Percentiles rank a stretch among this genome's conserved stretches.
phyloP scores from a whole-genome alignment of 371 early-diverging fungal genomes.

The Entomophthora muscae region DNA sequence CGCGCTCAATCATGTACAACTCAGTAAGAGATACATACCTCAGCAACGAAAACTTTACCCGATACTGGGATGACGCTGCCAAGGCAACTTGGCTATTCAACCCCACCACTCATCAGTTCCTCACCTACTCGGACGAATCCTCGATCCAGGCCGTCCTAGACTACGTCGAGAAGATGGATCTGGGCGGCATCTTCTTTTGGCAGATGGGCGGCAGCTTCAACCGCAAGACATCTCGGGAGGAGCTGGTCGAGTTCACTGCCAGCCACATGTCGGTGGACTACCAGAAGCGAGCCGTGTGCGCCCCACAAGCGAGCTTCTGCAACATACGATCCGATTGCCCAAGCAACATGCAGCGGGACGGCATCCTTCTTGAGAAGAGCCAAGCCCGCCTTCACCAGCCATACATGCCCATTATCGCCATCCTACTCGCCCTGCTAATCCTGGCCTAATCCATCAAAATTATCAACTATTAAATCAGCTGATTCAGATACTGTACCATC shows the following conservation, averaged over 20 bases:
- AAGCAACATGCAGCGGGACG: no score
- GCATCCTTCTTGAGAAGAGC: no score
- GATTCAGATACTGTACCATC: no score
- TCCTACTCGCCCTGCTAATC: no score
- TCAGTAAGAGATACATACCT: not conserved
- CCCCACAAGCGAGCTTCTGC: not conserved
- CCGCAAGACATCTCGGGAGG: not conserved
- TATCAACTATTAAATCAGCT: no score
- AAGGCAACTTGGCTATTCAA: constrained; percentile 1
- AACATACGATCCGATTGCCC: not conserved
- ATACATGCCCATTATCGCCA: no score
- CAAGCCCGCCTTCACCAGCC: no score
- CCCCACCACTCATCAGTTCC: not conserved
- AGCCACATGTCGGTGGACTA: not conserved
- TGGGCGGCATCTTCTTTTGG: constrained; percentile 7
- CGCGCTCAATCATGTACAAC: not conserved
- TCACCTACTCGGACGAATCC: not conserved
- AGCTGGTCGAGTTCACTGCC: not conserved
- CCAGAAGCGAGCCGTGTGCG: not conserved
- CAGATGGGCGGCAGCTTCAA: constrained; percentile 1
- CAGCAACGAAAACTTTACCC: not conserved
- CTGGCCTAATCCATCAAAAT: no score
- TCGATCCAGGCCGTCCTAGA: not conserved
- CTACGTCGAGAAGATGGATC: not conserved
- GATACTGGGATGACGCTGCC: constrained; percentile 3